Base-by-base conservation (phyloP, 768 basidiomycete genomes). In the Gyrodon lividus region DNA sequence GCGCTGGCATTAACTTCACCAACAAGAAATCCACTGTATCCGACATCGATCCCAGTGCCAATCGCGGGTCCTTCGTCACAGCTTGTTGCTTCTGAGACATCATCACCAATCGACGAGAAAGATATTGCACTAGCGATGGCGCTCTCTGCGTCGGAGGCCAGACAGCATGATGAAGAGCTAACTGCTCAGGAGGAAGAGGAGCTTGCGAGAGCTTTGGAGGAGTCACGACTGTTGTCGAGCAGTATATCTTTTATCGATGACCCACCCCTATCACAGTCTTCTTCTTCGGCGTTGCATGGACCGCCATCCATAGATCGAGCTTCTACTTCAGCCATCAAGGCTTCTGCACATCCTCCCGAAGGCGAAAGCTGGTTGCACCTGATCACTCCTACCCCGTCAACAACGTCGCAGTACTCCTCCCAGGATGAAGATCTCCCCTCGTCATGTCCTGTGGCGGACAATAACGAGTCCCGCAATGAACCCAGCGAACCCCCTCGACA, bases 181-280 rank as follows among this genome's bases (percentile, higher is more conserved):
- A 52, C 60, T 28, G 58, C 58, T 19, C 64, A 64, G 51, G 87
- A 90, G 61, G 85, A 88, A 51, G 81, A 82, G 26, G 84, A 89
- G 38, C 70, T 90, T 13, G 80, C 79, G 19, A 74, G 74, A 54
- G 89, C 87, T 0, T 58, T 91, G 51, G 76, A 80, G 56, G 77
- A 77, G 52, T 86, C 84, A 1, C 68, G 69, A n/a, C 37, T 69
- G 16, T 39, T 55, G 43, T 50, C 64, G 20, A 37, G 10, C 30
- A 43, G 6, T 42, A 19, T 45, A 16, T 64, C 60, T 35, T 13
- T 46, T 24, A 9, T 58, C 37, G 51, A 59, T 7, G 50, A 51
- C 2, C 46, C 17, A 5, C 46, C 50, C 13, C 16, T 35, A 24
- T 23, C 26, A 28, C 46, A 8, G 4, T 23, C 46, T 8, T 50